Percentiles rank a stretch among this genome's conserved stretches.
phyloP scores from a whole-genome alignment of 2,329 filamentous ascomycete species.

The Dendrostoma leiphaemia region DNA sequence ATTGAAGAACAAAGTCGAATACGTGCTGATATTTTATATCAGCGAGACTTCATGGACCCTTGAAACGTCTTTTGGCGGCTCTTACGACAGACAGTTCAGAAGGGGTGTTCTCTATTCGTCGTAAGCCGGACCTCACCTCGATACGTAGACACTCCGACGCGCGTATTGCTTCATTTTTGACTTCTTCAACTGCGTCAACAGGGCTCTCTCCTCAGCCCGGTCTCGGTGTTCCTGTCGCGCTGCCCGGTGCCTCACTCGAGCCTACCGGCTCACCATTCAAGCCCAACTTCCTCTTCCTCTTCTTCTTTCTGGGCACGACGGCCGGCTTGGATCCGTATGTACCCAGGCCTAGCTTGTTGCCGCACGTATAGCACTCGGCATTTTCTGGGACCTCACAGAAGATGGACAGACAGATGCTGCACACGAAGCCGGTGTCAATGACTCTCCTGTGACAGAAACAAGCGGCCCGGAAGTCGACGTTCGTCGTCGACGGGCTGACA shows the following conservation, averaged over 20 bases:
- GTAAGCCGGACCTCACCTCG: no score
- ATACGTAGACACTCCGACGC: no score
- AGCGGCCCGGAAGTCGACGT: conserved; percentile 94
- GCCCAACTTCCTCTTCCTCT: conserved; percentile 62
- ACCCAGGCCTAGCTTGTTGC: conserved; percentile 73
- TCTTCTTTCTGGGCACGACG: conserved; percentile 70
- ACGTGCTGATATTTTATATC: no score
- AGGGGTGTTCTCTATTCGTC: no score
- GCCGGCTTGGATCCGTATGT: conserved; percentile 74
- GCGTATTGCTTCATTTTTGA: background rate
- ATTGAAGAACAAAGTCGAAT: no score
- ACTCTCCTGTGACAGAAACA: conserved; percentile 95
- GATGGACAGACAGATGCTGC: conserved; percentile 93
- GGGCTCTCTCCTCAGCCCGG: conserved; percentile 26
- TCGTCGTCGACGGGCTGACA: conserved; percentile 75
- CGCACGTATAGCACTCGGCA: conserved; percentile 78
- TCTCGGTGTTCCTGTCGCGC: conserved; percentile 59
- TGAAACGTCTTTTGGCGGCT: no score
- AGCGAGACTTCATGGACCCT: no score
- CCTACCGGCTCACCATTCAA: conserved; percentile 47
- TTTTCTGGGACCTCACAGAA: conserved; percentile 68
- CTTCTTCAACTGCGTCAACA: no score
- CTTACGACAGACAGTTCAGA: no score
- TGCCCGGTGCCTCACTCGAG: conserved; percentile 50
- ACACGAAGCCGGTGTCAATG: conserved; percentile 91